Percentiles rank a stretch among this genome's conserved stretches.
phyloP scores from a whole-genome alignment of 2,329 filamentous ascomycete species.

The Rutstroemia sp. region DNA sequence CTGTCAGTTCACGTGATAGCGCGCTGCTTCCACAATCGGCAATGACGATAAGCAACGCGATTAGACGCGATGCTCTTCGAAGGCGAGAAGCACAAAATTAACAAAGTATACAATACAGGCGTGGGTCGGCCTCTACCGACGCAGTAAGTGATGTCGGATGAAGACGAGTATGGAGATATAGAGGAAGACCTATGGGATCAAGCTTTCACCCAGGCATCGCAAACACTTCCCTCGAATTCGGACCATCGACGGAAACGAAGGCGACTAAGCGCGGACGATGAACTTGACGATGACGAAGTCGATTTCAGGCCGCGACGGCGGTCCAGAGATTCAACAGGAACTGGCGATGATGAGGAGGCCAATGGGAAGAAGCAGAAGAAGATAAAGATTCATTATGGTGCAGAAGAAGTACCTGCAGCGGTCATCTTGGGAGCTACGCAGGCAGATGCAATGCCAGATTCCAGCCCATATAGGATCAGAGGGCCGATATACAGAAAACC shows the following conservation, averaged over 20 bases:
- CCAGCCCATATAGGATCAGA: constrained; percentile 43
- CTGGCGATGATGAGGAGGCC: constrained; percentile 17
- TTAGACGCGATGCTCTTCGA: background rate
- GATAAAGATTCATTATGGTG: constrained; percentile 25
- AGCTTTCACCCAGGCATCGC: constrained; percentile 9
- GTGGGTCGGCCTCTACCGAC: no score
- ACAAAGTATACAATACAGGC: no score
- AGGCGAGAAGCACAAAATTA: background rate
- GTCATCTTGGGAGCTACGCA: constrained; percentile 27
- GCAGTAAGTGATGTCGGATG: background rate
- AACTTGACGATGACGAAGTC: background rate
- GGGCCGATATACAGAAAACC: constrained; percentile 43
- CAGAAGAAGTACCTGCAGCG: constrained; percentile 19
- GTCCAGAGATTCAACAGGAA: constrained; percentile 13
- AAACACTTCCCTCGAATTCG: constrained; percentile 4
- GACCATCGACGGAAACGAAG: constrained; percentile 7
- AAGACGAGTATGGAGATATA: constrained; percentile 10
- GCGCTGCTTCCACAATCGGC: background rate
- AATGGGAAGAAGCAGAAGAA: constrained; percentile 24
- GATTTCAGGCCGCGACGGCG: constrained; percentile 4
- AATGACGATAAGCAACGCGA: constrained; percentile 3
- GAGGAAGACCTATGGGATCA: constrained; percentile 6
- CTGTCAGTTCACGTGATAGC: background rate
- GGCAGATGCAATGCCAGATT: constrained; percentile 29
- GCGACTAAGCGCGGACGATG: constrained; percentile 1